Base-by-base conservation (phyloP, 2,329 filamentous ascomycete genomes). In the Fusarium phyllophilum region DNA sequence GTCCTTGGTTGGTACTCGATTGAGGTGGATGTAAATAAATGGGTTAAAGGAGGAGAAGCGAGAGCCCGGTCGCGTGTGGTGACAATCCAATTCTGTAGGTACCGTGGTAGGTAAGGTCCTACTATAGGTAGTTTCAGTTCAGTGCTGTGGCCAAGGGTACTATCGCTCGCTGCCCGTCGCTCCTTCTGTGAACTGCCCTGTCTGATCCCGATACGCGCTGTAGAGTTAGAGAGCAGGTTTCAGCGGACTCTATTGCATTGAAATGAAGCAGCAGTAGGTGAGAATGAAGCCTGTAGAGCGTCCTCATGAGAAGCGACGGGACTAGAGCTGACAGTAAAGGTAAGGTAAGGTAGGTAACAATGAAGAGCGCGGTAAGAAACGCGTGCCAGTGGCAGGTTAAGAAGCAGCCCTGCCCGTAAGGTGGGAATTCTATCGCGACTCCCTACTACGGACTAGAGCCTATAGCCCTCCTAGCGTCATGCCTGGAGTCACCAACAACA, bases 341-440 rank as follows among this genome's bases (percentile, higher is more conserved):
- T 38, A 51, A 38, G 49, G 33, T 48, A 33, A 57, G 49, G 34
- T 36, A 34, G 45, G 56, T 59, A 34, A 59, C 33, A 59, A 59
- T 59, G 63, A 59, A 67, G 66, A 70, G 66, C 68, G 72, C 69
- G 70, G 72, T 58, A 66, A 71, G 71, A 77, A 79, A 80, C 78
- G 79, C 79, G 79, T 80, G 78, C 77, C 72, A 77, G 70, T 74
- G 73, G 62, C 74, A 73, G 70, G 72, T 68, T 64, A 66, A 75
- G 75, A 70, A 71, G 61, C 75, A 76, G 75, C 42, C 66, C 42
- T 70, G 56, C 33, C 44, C 56, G 33, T 51, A 75, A 75, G 78
- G 42, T 59, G 76, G 76, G 78, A 77, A 78, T 75, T 77, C 78
- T 78, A 79, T 79, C 75, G 72, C 73, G 76, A 75, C 70, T 70